phyloP scores from a whole-genome alignment of 148 eudicot species.

The Rhododendron henanense region DNA sequence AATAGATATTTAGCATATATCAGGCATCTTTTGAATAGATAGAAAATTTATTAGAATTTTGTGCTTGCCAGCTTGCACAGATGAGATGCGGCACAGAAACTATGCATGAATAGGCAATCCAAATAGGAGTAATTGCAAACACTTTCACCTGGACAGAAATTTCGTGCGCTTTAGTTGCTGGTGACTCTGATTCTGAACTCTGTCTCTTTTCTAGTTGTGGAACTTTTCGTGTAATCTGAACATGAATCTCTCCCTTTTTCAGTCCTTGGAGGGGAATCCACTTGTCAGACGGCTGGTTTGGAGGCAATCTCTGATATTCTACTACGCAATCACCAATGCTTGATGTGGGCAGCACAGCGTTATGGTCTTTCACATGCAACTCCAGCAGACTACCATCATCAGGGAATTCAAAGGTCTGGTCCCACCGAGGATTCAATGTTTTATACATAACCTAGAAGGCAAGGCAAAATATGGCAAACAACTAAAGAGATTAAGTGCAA shows the following conservation, averaged over 20 bases:
- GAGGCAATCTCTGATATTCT: slow-evolving; percentile 78
- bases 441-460: slow-evolving; percentile 61
- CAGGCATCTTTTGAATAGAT: no score
- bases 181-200: slow-evolving; percentile 46
- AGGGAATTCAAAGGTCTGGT: slow-evolving; percentile 84
- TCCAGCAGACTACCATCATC: slow-evolving; percentile 68
- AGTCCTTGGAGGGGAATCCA: slow-evolving; percentile 99
- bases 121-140: not conserved
- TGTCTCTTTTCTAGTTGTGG: slow-evolving; percentile 56
- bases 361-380: slow-evolving; percentile 82
- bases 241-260: slow-evolving; percentile 80
- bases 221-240: slow-evolving; percentile 68
- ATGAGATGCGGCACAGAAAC: not conserved
- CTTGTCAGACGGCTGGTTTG: slow-evolving; percentile 63
- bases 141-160: slow-evolving; percentile 57
- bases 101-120: not conserved
- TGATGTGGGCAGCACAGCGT: slow-evolving; percentile 62
- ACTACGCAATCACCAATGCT: slow-evolving; percentile 85
- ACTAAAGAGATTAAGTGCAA: no score
- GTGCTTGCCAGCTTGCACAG: no score
- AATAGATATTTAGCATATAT: no score
- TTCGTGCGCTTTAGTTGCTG: slow-evolving; percentile 48
- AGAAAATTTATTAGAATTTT: no score
- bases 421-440: slow-evolving; percentile 76
- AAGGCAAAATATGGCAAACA: not conserved